Evolutionary conservation across 371 early-diverging fungal genomes (phyloP).

Genomic region (Aphelidium insulamus): DNA sequence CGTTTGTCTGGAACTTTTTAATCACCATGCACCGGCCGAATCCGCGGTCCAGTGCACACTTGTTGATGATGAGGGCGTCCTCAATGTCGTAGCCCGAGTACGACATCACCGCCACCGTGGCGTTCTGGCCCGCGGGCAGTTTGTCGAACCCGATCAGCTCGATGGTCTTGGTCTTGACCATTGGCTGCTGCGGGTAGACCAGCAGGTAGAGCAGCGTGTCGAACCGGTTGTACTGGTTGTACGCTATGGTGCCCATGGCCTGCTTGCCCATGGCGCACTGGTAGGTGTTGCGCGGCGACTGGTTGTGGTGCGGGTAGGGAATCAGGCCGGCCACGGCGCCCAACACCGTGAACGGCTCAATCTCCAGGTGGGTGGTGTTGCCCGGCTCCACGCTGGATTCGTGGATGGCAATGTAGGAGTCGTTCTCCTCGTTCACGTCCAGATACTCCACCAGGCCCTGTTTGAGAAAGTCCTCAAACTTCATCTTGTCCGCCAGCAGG

Average conservation of each 20-base stretch:
- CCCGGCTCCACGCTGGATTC: slow-evolving; percentile 48
- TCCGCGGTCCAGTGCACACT: slow-evolving; percentile 94
- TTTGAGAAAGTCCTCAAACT: slow-evolving; percentile 75
- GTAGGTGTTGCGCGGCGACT: slow-evolving; percentile 97
- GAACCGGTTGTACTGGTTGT: slow-evolving; percentile 85
- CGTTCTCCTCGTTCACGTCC: slow-evolving; percentile 97
- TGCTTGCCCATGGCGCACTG: slow-evolving; percentile 99
- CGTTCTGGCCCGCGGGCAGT: slow-evolving; percentile 98
- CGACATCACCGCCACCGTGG: slow-evolving; percentile 97
- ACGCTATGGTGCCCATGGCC: slow-evolving; percentile 94
- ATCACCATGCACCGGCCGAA: slow-evolving; percentile 93
- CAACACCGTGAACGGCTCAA: slow-evolving; percentile 90
- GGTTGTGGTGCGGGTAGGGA: slow-evolving; percentile 99
- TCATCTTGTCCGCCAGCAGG: slow-evolving; percentile 32
- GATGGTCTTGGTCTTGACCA: slow-evolving; percentile 95
- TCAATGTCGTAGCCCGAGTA: slow-evolving; percentile 99
- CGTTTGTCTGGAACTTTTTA: slow-evolving; percentile 39
- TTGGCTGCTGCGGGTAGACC: slow-evolving; percentile 95
- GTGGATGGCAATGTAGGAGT: slow-evolving; percentile 80
- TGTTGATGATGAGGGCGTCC: slow-evolving; percentile 97
- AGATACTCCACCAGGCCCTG: slow-evolving; percentile 94
- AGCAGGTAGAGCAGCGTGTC: slow-evolving; percentile 92
- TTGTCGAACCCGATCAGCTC: slow-evolving; percentile 94
- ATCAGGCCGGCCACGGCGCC: slow-evolving; percentile 97
- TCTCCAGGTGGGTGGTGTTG: slow-evolving; percentile 92